Evolutionary conservation across 257 asterid species (phyloP).

Genomic region (Vinca minor): DNA sequence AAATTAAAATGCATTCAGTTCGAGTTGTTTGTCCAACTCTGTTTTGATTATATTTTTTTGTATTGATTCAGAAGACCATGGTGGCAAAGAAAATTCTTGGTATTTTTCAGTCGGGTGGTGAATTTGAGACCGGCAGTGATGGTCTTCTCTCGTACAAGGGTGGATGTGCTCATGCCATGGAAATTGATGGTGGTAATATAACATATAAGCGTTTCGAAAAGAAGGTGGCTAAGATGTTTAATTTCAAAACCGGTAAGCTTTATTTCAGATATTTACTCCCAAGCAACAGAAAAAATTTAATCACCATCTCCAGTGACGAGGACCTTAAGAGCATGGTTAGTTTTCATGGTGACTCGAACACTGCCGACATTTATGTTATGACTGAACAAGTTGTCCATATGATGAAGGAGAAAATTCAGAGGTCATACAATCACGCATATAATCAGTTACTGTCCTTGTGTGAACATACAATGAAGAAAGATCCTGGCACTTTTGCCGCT

Average conservation of each 20-base stretch:
- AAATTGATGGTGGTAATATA: conserved; percentile 67
- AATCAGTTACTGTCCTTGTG: conserved; percentile 75
- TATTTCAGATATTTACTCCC: too few species aligned
- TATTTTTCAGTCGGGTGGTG: conserved; percentile 93
- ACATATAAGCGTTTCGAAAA: conserved; percentile 57
- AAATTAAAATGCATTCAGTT: not conserved
- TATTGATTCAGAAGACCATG: too few species aligned
- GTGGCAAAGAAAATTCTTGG: conserved; percentile 64
- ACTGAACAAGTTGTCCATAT: conserved; percentile 55
- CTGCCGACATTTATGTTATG: conserved; percentile 69
- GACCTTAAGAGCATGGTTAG: conserved; percentile 80
- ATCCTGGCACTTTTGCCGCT: conserved; percentile 91
- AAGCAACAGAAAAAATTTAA: conserved; percentile 78
- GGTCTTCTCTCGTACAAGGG: conserved; percentile 69
- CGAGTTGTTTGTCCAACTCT: conserved; percentile 10
- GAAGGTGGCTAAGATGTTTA: conserved; percentile 90
- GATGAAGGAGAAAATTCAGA: conserved; percentile 97
- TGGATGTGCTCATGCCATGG: conserved; percentile 98
- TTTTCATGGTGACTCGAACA: conserved; percentile 52
- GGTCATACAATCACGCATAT: conserved; percentile 88
- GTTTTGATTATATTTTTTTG: conserved; percentile 14
- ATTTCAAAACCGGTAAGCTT: conserved; percentile 43
- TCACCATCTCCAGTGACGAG: conserved; percentile 81
- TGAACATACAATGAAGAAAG: conserved; percentile 76
- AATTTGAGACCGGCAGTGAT: conserved; percentile 61